Evolutionary conservation across 768 basidiomycete species (phyloP), one percentile per base, ranked within the genome.

Genomic region (Boletus fagicola): DNA sequence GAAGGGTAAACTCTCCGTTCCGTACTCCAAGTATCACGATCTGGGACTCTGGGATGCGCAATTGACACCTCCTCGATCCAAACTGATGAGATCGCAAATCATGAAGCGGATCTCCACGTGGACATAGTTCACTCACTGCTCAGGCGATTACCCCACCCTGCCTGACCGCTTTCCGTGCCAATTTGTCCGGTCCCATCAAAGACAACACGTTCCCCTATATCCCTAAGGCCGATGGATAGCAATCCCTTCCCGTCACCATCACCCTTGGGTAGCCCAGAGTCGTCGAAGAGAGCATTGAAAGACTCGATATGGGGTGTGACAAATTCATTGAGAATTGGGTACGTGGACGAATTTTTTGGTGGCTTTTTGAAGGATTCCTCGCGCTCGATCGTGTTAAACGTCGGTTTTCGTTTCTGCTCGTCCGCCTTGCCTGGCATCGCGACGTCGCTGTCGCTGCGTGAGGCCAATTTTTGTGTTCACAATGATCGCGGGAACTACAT

Each of bases 231-330:
- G 2, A 92, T 74, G 49, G 83, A 84, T 9, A 99, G 70, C 11
- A 98, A 72, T 0, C 97, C 97, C 35, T 80, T 80, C 2, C 90
- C 91, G 54, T 92, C 84, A 15, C 86, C 86, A 64, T 87, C 86
- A 11, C 88, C 87, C 45, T 79, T 68, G 56, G 87, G 84, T 53
- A 90, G 71, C n/a, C 89, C 89, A 52, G 89, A 87, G 71, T 96
- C 94, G 67, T 98, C 95, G 71, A 98, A 95, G 28, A 99, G 81
- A 16, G 93, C 87, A 73, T 98, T 96, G 80, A 99, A 98, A 39
- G 92, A 94, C 72, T 98, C 90, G 60, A 98, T 84, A 70, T 98
- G 95, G 7, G 97, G 96, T 24, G 84, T 77, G 53, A 98, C 93
- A 65, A 98, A 92, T 74, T 96, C 92, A 64, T 97, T 92, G 58